These are phyloP conservation scores for Paxillus involutus DNA, from an alignment of 768 basidiomycete genomes.

Conservation along the genomic window DNA sequence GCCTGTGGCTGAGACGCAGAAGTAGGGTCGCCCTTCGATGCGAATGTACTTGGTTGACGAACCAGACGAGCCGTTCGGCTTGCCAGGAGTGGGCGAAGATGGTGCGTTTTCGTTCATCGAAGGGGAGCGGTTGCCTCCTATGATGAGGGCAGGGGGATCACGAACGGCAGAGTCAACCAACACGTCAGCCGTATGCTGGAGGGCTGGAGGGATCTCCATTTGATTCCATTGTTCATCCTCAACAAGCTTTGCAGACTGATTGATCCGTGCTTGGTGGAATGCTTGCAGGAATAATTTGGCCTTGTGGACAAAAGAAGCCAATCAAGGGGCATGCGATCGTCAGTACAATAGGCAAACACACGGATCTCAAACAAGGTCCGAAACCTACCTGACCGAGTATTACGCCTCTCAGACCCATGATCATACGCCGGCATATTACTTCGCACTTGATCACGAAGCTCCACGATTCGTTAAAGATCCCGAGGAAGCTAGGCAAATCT, in stretches of 20 bases:
- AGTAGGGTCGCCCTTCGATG: conserved; percentile 85
- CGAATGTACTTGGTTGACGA: conserved; percentile 57
- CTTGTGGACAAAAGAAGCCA: conserved; percentile 34
- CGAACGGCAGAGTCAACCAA: conserved; percentile 80
- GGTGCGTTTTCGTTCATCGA: conserved; percentile 12
- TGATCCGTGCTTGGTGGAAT: conserved; percentile 82
- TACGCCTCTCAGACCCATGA: conserved; percentile 86
- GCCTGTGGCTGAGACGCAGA: conserved; percentile 82
- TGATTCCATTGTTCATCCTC: conserved; percentile 96
- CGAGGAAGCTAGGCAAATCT: conserved; percentile 70
- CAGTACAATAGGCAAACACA: not conserved
- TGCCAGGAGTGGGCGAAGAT: conserved; percentile 17
- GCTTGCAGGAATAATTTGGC: conserved; percentile 84
- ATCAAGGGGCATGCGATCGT: conserved; percentile 1
- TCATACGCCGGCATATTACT: conserved; percentile 84
- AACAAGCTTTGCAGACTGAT: conserved; percentile 82
- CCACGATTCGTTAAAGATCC: conserved; percentile 86
- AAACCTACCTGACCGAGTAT: conserved; percentile 73
- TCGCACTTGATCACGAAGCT: conserved; percentile 88
- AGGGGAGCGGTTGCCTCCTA: conserved; percentile 25
- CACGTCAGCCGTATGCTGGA: conserved; percentile 73
- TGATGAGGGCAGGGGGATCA: conserved; percentile 70
- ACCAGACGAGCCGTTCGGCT: conserved; percentile 17
- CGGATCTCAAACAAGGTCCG: not conserved
- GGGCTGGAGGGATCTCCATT: conserved; percentile 56